phyloP scores from a whole-genome alignment of 805 yeast species.

The Lachancea waltii region DNA sequence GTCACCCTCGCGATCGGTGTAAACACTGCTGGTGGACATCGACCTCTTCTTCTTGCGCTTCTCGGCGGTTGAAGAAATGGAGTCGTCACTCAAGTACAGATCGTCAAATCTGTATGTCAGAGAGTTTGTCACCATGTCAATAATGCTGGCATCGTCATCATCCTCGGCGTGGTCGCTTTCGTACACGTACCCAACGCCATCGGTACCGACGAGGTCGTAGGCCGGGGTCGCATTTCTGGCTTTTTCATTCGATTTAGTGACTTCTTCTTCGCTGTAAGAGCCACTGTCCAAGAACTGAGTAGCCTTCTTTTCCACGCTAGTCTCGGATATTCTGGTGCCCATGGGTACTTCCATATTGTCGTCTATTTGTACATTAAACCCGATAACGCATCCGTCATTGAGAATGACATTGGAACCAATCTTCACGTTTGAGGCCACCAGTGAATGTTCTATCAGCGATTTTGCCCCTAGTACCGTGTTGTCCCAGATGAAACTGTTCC shows the following conservation, averaged over 20 bases:
- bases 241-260: slow-evolving; percentile 22
- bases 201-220: slow-evolving; percentile 32
- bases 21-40: slow-evolving; percentile 35
- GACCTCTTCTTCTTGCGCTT: slow-evolving; percentile 41
- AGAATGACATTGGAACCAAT: slow-evolving; percentile 49
- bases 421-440: slow-evolving; percentile 60
- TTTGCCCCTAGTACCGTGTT: slow-evolving; percentile 66
- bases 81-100: slow-evolving; percentile 50
- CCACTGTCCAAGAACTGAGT: slow-evolving; percentile 19
- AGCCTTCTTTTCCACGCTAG: slow-evolving; percentile 35
- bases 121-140: slow-evolving; percentile 27
- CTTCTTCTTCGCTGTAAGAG: slow-evolving; percentile 26
- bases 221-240: slow-evolving; percentile 18
- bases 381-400: slow-evolving; percentile 70
- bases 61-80: slow-evolving; percentile 46
- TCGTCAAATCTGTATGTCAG: slow-evolving; percentile 42
- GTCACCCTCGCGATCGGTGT: slow-evolving; percentile 40
- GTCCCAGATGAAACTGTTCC: slow-evolving; percentile 84
- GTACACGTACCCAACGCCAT: slow-evolving; percentile 34
- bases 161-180: slow-evolving; percentile 33
- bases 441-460: slow-evolving; percentile 50
- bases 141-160: slow-evolving; percentile 22
- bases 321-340: slow-evolving; percentile 47
- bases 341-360: slow-evolving; percentile 42
- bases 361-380: slow-evolving; percentile 65